Evolutionary conservation across 306 rosid genomes (phyloP), one percentile per base, ranked within the genome.

Genomic region (Geum urbanum): DNA sequence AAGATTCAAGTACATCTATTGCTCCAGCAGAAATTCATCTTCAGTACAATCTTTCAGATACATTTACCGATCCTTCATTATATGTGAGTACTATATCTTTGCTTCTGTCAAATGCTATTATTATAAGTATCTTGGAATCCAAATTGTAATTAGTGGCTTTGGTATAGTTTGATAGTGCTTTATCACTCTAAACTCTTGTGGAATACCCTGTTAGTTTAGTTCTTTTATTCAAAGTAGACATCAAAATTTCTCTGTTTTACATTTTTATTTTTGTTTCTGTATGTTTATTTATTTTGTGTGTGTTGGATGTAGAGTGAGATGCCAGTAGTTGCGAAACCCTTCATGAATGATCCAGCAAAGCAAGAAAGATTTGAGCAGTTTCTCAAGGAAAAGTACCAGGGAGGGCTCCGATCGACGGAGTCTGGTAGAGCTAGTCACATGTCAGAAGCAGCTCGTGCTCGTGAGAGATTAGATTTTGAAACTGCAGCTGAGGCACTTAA

Each of bases 361-460:
- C 96, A 89, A 79, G 95, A 82, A 86, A 86, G 99, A 74, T 94
- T 94, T 79, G 99, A 94, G 83, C 80, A 40, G 77, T 94, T 87
- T 84, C 87, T 94, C 54, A 87, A 94, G 88, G 95, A 80, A 60
- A 94, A 94, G 76, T 94, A 91, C 72, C 84, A 74, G 71, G 99
- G 99, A 70, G 99, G 99, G 68, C 84, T 94, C 43, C 96, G 99
- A 74, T 54, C 96, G 61, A 82, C 87, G 14, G 78, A 79, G 70
- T 86, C 89, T 59, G 84, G 86, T 69, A 86, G 92, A 80, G 82
- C 95, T 73, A 67, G 86, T 77, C 66, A 91, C 61, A 86, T 94
- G 97, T 84, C 99, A 64, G 99, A 94, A 79, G 92, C 84, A 69
- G 90, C 90, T 54, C 97, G 99, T 77, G 99, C 99, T 69, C 89